Evolutionary conservation across 148 eudicot genomes (phyloP).

Genomic region (Rhododendron vialii): DNA sequence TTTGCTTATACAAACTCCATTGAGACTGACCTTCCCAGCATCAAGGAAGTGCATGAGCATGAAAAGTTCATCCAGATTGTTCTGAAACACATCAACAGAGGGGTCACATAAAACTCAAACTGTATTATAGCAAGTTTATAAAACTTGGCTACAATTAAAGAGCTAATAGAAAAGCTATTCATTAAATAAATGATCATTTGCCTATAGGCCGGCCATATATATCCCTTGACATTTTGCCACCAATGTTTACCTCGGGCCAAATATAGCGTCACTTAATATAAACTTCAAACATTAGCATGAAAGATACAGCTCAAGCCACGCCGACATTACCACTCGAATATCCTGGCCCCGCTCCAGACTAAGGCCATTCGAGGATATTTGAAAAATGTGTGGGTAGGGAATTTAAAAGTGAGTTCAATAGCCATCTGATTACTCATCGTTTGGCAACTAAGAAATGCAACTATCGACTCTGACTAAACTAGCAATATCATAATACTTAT

Average conservation of each 20-base stretch:
- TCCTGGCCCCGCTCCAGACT: too few species aligned
- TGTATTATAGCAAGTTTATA: neutral
- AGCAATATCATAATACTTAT: too few species aligned
- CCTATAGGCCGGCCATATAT: neutral
- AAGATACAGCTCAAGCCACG: neutral
- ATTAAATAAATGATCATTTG: neutral
- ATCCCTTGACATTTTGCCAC: neutral
- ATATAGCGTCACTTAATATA: neutral
- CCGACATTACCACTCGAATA: too few species aligned
- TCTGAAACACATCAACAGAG: constrained; percentile 43
- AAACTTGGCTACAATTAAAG: neutral
- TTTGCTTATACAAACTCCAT: constrained; percentile 7
- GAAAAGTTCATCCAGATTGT: constrained; percentile 98
- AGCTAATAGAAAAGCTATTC: neutral
- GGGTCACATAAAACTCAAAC: neutral
- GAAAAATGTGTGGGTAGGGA: too few species aligned
- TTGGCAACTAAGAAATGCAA: too few species aligned
- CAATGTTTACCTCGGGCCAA: neutral
- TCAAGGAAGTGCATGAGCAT: constrained; percentile 99
- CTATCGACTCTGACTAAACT: too few species aligned
- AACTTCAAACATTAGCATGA: neutral
- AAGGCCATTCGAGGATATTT: too few species aligned
- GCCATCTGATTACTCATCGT: too few species aligned
- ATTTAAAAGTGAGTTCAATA: too few species aligned
- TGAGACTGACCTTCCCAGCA: constrained; percentile 88